Evolutionary conservation across 257 asterid genomes (phyloP).

Genomic region (Solanum paucissectum): DNA sequence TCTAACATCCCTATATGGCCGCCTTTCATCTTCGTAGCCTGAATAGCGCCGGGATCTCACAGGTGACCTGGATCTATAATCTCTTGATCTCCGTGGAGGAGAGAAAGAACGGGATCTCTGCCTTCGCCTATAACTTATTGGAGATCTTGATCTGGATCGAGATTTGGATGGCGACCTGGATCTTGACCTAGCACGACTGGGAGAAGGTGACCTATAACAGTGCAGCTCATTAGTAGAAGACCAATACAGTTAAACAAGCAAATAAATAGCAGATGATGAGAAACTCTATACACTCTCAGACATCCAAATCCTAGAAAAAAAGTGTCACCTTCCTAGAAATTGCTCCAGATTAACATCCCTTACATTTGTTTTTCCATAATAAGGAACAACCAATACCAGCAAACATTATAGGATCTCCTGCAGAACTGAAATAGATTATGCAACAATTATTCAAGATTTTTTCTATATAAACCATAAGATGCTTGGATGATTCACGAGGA

Average conservation of each 20-base stretch:
- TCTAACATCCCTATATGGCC: conserved; percentile 58
- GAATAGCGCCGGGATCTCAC: conserved; percentile 65
- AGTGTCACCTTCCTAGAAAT: not conserved
- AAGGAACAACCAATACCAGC: not conserved
- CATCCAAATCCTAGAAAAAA: not conserved
- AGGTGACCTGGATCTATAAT: conserved; percentile 78
- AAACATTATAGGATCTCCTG: not conserved
- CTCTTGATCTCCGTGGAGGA: conserved; percentile 63
- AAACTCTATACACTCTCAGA: not conserved
- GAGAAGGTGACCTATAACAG: conserved; percentile 64
- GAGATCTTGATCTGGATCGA: conserved; percentile 62
- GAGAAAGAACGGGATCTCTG: conserved; percentile 72
- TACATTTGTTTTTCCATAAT: not conserved
- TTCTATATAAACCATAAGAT: not conserved
- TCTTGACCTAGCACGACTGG: conserved; percentile 43
- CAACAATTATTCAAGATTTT: not conserved
- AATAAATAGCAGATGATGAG: not conserved
- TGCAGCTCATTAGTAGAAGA: not conserved
- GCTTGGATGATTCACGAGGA: not conserved
- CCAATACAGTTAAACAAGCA: not conserved
- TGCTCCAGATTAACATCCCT: not conserved
- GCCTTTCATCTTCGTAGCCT: conserved; percentile 56
- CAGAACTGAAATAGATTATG: not conserved
- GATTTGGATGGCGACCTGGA: conserved; percentile 62
- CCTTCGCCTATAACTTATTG: conserved; percentile 50